Evolutionary conservation across 352 stramenopile genomes (phyloP), one percentile per base, ranked within the genome.

Genomic region (Thraustotheca clavata): DNA sequence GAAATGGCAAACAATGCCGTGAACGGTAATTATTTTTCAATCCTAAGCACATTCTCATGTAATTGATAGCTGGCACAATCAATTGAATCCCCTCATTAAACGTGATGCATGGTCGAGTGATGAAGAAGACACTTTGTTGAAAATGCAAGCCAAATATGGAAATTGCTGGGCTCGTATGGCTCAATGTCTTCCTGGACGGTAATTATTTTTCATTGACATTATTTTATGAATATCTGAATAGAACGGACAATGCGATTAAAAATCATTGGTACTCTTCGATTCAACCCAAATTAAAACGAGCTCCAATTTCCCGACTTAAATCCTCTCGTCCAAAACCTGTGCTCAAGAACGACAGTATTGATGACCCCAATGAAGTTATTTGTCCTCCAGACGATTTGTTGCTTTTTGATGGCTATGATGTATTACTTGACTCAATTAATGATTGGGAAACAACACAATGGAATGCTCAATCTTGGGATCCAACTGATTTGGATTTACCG

Each of bases 101-200:
- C 89, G 91, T 63, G 76, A 69, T 2, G 74, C 86, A 2, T 95
- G 86, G 83, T 88, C 83, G 0, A 43, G 71, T 0, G 74, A 96
- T 40, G 92, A 98, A 72, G 85, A 98, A 55, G 61, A 75, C 14
- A 87, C 89, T 34, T 87, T 98, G 41, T 39, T 92, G 50, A 60
- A 76, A 14, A 81, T 89, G 73, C 89, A 97, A 57, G 72, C 71
- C 32, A 76, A 83, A 60, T 82, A 87, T 36, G 97, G 97, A 16
- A 99, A 99, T 69, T 82, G 89, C 24, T 99, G 97, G 97, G 91
- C 93, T 4, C 95, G 98, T 73, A 99, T 99, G 71, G 94, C 96
- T 0, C 93, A 98, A 71, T 76, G 87, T 18, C 73, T 99, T n/a
- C 92, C 93, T 20, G 96, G 96, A 1, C 77, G 96, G 41, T 60